Percentiles rank a stretch among this genome's conserved stretches.
phyloP scores from a whole-genome alignment of 352 stramenopile genomes.

The Phytophthora meadii region DNA sequence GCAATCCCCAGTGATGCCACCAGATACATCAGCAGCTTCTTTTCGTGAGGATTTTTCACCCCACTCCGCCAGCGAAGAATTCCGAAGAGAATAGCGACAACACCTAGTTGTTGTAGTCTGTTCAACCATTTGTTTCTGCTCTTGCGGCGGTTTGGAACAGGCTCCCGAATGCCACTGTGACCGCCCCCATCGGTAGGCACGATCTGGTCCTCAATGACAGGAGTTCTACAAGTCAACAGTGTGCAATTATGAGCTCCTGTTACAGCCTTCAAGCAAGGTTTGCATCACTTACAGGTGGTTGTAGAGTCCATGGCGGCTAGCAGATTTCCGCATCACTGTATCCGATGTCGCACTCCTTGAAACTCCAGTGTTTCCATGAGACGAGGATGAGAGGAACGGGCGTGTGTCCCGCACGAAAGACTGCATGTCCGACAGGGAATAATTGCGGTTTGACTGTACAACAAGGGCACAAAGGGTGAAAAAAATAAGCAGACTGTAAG shows the following conservation, averaged over 20 bases:
- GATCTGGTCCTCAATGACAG: slow-evolving; percentile 73
- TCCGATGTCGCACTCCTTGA: slow-evolving; percentile 53
- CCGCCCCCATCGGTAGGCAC: slow-evolving; percentile 30
- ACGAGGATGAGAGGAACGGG: slow-evolving; percentile 60
- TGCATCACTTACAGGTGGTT: slow-evolving; percentile 50
- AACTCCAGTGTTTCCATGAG: slow-evolving; percentile 38
- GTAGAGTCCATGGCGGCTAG: slow-evolving; percentile 63
- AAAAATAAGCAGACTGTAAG: neutral
- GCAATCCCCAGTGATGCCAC: slow-evolving; percentile 65
- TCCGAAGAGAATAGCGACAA: slow-evolving; percentile 41
- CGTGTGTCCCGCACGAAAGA: slow-evolving; percentile 67
- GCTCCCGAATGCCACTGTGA: slow-evolving; percentile 31
- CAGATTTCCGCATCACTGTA: slow-evolving; percentile 57
- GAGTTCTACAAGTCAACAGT: slow-evolving; percentile 38
- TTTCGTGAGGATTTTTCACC: slow-evolving; percentile 57
- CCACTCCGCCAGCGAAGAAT: slow-evolving; percentile 62
- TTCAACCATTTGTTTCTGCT: slow-evolving; percentile 42
- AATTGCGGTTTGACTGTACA: slow-evolving; percentile 79
- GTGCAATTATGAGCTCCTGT: neutral
- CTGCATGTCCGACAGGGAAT: slow-evolving; percentile 88
- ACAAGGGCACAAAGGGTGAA: neutral
- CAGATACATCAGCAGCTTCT: slow-evolving; percentile 67
- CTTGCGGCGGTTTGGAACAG: slow-evolving; percentile 23
- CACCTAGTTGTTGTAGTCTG: slow-evolving; percentile 46
- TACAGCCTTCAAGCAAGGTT: neutral